These are phyloP conservation scores for Phialophora tarda DNA, from an alignment of 2,329 filamentous ascomycete genomes.

Conservation along the genomic window DNA sequence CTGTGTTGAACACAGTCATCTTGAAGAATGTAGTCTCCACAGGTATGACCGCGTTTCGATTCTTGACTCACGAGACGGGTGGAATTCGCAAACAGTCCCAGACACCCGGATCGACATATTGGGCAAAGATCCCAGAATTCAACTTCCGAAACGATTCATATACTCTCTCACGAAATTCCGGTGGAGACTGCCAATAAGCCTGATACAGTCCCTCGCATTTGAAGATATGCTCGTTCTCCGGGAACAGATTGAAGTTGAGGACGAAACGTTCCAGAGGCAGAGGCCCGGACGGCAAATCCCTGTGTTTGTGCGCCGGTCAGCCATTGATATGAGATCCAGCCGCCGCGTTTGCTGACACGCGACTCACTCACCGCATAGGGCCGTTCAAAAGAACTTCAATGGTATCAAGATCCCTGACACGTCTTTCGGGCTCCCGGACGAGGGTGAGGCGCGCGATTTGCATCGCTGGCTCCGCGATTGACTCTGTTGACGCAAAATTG, in stretches of 20 bases:
- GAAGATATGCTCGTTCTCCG: background rate
- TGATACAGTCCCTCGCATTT: background rate
- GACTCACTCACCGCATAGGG: background rate
- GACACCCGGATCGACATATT: background rate
- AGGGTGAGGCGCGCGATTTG: background rate
- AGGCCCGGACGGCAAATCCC: background rate
- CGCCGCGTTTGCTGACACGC: background rate
- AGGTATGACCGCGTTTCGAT: background rate
- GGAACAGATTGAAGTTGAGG: background rate
- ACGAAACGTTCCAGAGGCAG: background rate
- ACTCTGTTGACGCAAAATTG: background rate
- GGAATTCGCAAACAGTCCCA: background rate
- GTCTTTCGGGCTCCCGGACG: background rate
- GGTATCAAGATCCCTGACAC: background rate
- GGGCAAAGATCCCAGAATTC: background rate
- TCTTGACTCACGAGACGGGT: background rate
- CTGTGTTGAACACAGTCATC: background rate
- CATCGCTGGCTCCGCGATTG: background rate
- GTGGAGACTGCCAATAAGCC: background rate
- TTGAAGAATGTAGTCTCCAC: background rate
- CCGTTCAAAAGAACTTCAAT: background rate
- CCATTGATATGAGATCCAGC: background rate
- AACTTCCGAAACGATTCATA: background rate
- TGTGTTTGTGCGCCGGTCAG: background rate
- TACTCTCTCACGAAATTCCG: background rate